These are phyloP conservation scores for Mycocentrospora acerina DNA, from an alignment of 2,329 filamentous ascomycete genomes.

Conservation along the genomic window DNA sequence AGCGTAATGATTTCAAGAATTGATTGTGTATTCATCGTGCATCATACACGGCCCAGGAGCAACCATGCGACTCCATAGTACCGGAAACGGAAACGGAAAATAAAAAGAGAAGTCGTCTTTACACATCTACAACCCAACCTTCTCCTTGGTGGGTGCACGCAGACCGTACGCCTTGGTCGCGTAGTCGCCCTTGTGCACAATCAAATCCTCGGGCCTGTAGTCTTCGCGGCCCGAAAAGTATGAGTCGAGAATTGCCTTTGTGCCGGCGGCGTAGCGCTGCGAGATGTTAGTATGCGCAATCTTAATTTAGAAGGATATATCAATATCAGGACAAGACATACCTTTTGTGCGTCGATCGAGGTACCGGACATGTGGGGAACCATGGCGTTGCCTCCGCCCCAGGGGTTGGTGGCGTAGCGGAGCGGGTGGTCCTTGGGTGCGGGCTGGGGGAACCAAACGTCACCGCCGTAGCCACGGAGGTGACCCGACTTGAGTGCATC, in stretches of 20 bases:
- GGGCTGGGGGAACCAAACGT: slow-evolving; percentile 97
- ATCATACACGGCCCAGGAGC: slow-evolving; percentile 22
- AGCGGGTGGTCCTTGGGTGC: slow-evolving; percentile 91
- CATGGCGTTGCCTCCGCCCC: slow-evolving; percentile 97
- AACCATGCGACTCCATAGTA: slow-evolving; percentile 13
- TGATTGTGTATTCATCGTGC: not conserved
- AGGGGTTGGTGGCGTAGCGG: slow-evolving; percentile 89
- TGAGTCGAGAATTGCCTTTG: slow-evolving; percentile 85
- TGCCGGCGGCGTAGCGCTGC: slow-evolving; percentile 71
- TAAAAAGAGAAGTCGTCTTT: slow-evolving; percentile 13
- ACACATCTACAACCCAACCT: slow-evolving; percentile 15
- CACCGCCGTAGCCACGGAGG: slow-evolving; percentile 82
- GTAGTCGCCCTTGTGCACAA: slow-evolving; percentile 87
- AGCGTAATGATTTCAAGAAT: too few relatives aligned
- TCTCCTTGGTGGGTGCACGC: slow-evolving; percentile 54
- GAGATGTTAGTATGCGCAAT: slow-evolving; percentile 8
- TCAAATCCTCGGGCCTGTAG: slow-evolving; percentile 88
- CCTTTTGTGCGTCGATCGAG: slow-evolving; percentile 92
- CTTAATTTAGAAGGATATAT: not conserved
- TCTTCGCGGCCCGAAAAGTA: slow-evolving; percentile 87
- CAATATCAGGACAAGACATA: slow-evolving; percentile 9
- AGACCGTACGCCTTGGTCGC: slow-evolving; percentile 92
- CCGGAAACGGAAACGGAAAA: slow-evolving; percentile 17
- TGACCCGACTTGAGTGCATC: slow-evolving; percentile 89
- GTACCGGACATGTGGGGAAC: slow-evolving; percentile 99